A percentile compares a stretch with the other conserved stretches of the same genome.
phyloP scores from a whole-genome alignment of 352 stramenopile genomes.

The Globisporangium emineosum region DNA sequence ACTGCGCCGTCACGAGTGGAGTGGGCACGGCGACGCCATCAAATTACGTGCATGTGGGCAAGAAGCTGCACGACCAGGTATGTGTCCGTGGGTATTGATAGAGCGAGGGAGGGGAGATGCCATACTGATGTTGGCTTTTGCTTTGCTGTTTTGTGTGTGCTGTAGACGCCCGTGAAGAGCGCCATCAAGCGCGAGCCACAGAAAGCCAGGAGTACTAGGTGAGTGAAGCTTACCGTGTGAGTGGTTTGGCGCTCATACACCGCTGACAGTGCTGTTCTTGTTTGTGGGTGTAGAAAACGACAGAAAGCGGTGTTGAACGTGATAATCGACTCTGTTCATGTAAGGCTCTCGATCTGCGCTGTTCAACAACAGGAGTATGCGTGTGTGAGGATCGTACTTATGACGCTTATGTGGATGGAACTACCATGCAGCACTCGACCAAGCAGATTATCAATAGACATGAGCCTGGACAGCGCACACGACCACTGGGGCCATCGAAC shows the following conservation, averaged over 20 bases:
- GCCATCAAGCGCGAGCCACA: constrained; percentile 10
- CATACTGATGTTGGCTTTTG: background rate
- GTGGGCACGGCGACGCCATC: background rate
- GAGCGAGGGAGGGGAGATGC: background rate
- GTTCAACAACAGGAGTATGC: background rate
- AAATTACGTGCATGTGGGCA: background rate
- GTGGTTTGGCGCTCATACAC: background rate
- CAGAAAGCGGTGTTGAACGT: constrained; percentile 15
- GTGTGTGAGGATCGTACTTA: background rate
- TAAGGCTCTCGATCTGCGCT: background rate
- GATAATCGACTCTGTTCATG: constrained; percentile 5
- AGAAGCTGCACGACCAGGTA: constrained; percentile 5
- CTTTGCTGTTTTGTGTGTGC: background rate
- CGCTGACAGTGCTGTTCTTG: background rate
- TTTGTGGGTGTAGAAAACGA: constrained; percentile 6
- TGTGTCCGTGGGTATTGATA: background rate
- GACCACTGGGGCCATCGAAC: background rate
- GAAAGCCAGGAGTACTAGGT: background rate
- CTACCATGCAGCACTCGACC: background rate
- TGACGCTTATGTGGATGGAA: background rate
- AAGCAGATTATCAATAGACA: constrained; percentile 4
- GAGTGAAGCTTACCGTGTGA: background rate
- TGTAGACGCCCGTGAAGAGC: constrained; percentile 3
- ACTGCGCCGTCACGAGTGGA: constrained; percentile 15
- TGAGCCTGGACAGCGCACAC: background rate